Evolutionary conservation across 805 yeast species (phyloP).

Genomic region (Yarrowia deformans): DNA sequence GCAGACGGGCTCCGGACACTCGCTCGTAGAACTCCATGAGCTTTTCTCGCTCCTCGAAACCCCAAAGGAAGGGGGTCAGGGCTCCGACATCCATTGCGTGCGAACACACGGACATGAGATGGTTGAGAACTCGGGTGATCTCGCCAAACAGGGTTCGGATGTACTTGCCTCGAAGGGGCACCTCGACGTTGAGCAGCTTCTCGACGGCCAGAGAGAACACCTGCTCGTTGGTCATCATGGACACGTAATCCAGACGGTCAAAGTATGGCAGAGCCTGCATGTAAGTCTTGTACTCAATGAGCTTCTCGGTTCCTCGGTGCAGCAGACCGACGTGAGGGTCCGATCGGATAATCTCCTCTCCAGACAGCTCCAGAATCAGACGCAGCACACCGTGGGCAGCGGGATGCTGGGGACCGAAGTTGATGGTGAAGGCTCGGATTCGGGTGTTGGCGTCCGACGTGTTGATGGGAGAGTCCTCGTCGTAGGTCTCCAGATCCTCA

Average conservation of each 20-base stretch:
- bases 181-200: conserved; percentile 81
- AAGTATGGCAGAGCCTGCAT: conserved; percentile 89
- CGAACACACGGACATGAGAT: conserved; percentile 82
- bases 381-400: conserved; percentile 94
- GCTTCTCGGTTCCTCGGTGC: conserved; percentile 89
- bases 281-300: conserved; percentile 84
- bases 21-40: conserved; percentile 92
- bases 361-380: conserved; percentile 82
- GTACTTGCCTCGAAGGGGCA: conserved; percentile 84
- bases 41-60: conserved; percentile 91
- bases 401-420: conserved; percentile 94
- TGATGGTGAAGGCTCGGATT: conserved; percentile 86
- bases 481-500: conserved; percentile 33
- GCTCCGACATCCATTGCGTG: conserved; percentile 97
- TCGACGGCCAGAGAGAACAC: conserved; percentile 85
- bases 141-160: conserved; percentile 87
- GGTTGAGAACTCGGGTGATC: conserved; percentile 82
- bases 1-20: conserved; percentile 89
- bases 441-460: conserved; percentile 50
- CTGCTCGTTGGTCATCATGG: conserved; percentile 91
- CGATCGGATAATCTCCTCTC: conserved; percentile 85
- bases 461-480: conserved; percentile 39
- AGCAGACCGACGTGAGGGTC: conserved; percentile 90
- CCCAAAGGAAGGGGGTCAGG: conserved; percentile 91
- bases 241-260: conserved; percentile 82